Conservation (phyloP, 352 stramenopile species). For the Blastocystis hominis region DNA sequence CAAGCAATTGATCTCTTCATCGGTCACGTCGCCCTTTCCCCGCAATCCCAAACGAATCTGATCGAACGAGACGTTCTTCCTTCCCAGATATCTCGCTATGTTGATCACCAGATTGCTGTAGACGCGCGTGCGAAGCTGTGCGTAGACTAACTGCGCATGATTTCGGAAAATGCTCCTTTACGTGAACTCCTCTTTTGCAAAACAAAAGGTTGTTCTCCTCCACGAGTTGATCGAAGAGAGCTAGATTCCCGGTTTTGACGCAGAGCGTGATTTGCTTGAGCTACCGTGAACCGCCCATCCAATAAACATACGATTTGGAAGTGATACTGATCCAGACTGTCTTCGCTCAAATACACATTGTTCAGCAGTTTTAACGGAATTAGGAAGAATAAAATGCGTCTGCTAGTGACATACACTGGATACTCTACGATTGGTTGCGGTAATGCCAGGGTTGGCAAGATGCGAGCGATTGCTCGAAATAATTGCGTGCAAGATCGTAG, state of each 20-base stretch:
- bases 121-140: no score
- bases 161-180: not conserved
- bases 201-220: not conserved
- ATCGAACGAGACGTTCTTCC: no score
- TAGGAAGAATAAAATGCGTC: not conserved
- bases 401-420: not conserved
- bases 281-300: not conserved
- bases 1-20: constrained; percentile 11
- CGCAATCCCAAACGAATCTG: not conserved
- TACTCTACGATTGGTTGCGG: not conserved
- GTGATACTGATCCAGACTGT: not conserved
- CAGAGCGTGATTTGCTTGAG: not conserved
- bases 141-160: not conserved
- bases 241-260: not conserved
- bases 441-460: not conserved
- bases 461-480: not conserved
- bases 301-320: not conserved
- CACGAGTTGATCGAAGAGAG: not conserved
- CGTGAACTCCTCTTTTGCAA: not conserved
- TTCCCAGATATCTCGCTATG: no score
- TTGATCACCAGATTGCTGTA: no score
- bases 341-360: not conserved
- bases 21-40: not conserved
- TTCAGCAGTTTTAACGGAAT: not conserved
- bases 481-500: not conserved